Base-by-base conservation (phyloP, 2,329 filamentous ascomycete genomes). In the Monosporascus ibericus region DNA sequence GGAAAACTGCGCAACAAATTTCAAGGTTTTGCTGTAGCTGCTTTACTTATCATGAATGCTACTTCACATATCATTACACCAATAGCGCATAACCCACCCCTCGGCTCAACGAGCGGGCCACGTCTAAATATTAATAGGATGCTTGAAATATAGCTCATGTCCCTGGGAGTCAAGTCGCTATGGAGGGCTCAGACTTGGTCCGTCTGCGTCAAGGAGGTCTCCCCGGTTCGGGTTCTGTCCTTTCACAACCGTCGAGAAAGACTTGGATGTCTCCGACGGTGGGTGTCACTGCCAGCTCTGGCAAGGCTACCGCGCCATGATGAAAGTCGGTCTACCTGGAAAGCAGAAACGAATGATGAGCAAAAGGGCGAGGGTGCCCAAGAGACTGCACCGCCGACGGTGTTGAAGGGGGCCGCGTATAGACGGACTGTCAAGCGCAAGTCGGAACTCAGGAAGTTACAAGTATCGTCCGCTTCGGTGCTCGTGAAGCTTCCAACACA, bases 101-200 rank as follows among this genome's bases (percentile, higher is more conserved):
- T 30, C 24, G 18, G n/a, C 48, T 34, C 24, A 20, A 38, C 36
- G 9, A 50, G 40, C 44, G 38, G 48, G 50, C 44, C 47, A 20
- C 49, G 9, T 44, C 44, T 18, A 20, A 52, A 47, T 53, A 52
- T 53, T 42, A 50, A 51, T 52, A 58, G 47, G 52, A 67, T 68
- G 64, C 53, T 52, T 50, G 52, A 51, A 47, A 54, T 53, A 58
- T 65, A 68, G 61, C 64, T 58, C 57, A 67, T 68, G 65, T 66
- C 64, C 63, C 62, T 63, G 59, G 65, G 61, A 55, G 50, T 66
- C 58, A 59, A 55, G 48, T 60, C 54, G 48, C 52, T 63, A 62
- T 64, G 63, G 63, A 63, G 63, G 59, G 64, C 63, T 56, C 62
- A 52, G 54, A 47, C 55, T 55, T 57, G 53, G 58, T 48, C 57